phyloP scores from a whole-genome alignment of 768 basidiomycete species.

The Phallus indusiatus region DNA sequence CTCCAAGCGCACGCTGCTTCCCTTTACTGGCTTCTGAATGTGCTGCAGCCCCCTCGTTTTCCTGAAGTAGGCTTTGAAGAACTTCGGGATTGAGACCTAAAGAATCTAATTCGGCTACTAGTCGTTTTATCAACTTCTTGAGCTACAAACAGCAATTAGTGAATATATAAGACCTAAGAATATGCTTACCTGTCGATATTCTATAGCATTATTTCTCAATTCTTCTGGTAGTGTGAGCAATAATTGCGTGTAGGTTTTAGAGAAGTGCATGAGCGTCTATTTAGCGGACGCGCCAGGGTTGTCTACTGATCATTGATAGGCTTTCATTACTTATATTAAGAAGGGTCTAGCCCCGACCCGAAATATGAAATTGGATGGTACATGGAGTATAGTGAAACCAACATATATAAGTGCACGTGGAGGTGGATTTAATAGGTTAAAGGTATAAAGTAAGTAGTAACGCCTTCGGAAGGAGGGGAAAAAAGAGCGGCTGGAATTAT shows the following conservation, averaged over 20 bases:
- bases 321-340: neutral
- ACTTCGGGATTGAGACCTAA: slow-evolving; percentile 51
- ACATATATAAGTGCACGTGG: no score
- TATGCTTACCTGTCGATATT: slow-evolving; percentile 62
- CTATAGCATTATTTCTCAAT: slow-evolving; percentile 66
- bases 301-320: neutral
- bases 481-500: no score
- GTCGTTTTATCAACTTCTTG: slow-evolving; percentile 81
- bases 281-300: neutral
- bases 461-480: no score
- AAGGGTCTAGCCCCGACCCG: no score
- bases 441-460: no score
- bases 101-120: slow-evolving; percentile 66
- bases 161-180: neutral
- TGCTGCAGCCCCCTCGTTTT: neutral
- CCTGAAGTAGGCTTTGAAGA: slow-evolving; percentile 26
- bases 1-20: slow-evolving; percentile 14
- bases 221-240: slow-evolving; percentile 65
- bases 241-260: slow-evolving; percentile 57
- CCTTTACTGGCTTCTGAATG: slow-evolving; percentile 14
- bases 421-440: no score
- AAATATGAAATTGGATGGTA: no score
- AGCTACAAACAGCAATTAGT: slow-evolving; percentile 38
- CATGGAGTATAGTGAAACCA: no score
- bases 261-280: slow-evolving; percentile 53